Evolutionary conservation across 1,284 basidiomycete species (phyloP).

Genomic region (Ustilago tritici): DNA sequence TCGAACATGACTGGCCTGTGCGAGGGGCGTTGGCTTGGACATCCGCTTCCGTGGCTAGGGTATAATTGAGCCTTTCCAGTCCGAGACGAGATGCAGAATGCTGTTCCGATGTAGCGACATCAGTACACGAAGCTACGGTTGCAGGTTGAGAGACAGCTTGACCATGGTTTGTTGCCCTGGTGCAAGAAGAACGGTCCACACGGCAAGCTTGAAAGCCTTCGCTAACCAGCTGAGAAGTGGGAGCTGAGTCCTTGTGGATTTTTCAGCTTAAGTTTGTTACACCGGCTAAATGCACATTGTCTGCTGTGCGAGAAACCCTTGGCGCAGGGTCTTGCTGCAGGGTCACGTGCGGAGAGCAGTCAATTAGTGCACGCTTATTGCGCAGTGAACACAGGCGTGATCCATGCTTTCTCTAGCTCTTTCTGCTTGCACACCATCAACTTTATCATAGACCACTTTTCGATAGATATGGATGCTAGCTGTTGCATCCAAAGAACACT

Average conservation of each 20-base stretch:
- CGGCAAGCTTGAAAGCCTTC: background rate
- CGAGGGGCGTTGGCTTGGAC: background rate
- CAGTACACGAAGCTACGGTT: background rate
- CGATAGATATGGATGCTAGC: background rate
- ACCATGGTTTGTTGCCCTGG: background rate
- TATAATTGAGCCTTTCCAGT: background rate
- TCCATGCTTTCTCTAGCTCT: background rate
- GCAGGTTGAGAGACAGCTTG: background rate
- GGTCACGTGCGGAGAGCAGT: slow-evolving; percentile 49
- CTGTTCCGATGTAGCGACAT: background rate
- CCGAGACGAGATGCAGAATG: background rate
- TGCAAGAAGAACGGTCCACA: background rate
- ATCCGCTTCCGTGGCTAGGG: background rate
- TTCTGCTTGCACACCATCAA: background rate
- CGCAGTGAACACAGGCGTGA: background rate
- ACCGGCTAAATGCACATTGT: background rate
- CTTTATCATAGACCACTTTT: background rate
- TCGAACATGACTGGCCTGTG: background rate
- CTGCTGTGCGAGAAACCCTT: background rate
- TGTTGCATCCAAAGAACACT: background rate
- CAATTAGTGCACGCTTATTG: slow-evolving; percentile 43
- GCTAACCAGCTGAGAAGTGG: too few species aligned
- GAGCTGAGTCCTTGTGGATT: background rate
- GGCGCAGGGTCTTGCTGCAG: slow-evolving; percentile 42
- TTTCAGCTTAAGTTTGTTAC: background rate